Percentiles rank a stretch among this genome's conserved stretches.
These are phyloP conservation scores for Scolecobasidium constrictum DNA, from an alignment of 2,329 filamentous ascomycete species.

Conservation along the genomic window DNA sequence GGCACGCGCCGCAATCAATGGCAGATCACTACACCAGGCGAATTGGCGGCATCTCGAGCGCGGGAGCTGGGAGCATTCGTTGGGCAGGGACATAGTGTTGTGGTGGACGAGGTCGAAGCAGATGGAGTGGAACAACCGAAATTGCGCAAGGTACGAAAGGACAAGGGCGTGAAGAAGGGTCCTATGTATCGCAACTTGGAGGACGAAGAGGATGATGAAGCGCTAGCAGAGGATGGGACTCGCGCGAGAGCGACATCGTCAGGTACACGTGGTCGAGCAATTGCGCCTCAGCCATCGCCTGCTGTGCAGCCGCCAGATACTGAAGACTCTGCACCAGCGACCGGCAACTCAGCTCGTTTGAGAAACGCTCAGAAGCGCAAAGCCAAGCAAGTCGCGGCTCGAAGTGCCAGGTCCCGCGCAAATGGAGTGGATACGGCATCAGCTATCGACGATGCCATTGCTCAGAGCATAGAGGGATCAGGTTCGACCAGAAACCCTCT, in stretches of 20 bases:
- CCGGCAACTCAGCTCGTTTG: conserved; percentile 1
- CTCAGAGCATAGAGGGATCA: neutral
- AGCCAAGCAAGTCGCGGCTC: conserved; percentile 4
- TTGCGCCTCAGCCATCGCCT: neutral
- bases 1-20: conserved; percentile 2
- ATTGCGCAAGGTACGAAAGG: conserved; percentile 19
- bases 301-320: neutral
- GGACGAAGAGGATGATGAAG: neutral
- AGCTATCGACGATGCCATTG: conserved; percentile 4
- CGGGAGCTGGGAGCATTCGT: neutral
- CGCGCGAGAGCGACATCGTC: neutral
- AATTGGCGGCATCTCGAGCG: neutral
- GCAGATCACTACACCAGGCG: conserved; percentile 6
- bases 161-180: conserved; percentile 14
- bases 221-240: conserved; percentile 6
- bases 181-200: neutral
- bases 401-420: neutral
- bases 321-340: neutral
- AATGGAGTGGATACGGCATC: neutral
- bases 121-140: conserved; percentile 12
- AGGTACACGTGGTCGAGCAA: neutral
- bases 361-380: conserved; percentile 5
- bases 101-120: neutral
- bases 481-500: neutral
- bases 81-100: conserved; percentile 65